A percentile compares a stretch with the other conserved stretches of the same genome.
These are phyloP conservation scores for Brassica hybrid DNA, from an alignment of 441 rosid genomes.

Conservation along the genomic window DNA sequence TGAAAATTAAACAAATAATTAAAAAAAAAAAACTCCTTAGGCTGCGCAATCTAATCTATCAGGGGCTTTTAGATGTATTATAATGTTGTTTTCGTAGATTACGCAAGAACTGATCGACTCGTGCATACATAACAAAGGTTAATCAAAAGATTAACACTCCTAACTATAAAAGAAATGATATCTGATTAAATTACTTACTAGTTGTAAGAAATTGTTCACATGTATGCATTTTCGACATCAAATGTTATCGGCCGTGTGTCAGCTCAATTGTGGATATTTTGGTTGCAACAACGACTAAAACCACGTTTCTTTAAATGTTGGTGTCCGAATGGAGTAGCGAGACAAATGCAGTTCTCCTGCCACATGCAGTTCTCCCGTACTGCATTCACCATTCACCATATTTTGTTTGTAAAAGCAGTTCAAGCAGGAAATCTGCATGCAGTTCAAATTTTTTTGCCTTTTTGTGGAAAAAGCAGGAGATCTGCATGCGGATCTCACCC, in stretches of 20 bases:
- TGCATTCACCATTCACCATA: no score
- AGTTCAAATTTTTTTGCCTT: no score
- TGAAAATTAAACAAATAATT: not conserved
- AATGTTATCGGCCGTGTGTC: conserved; percentile 14
- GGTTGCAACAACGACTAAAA: not conserved
- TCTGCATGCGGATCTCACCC: no score
- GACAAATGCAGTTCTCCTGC: no score
- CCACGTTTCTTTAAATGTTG: conserved; percentile 21
- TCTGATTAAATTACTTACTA: conserved; percentile 18
- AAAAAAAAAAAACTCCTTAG: not conserved
- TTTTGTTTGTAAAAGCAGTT: no score
- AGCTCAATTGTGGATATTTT: not conserved
- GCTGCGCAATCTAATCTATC: conserved; percentile 15
- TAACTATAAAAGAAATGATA: not conserved
- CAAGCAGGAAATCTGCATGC: no score
- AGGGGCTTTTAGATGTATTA: not conserved
- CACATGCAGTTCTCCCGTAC: no score
- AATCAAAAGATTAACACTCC: conserved; percentile 21
- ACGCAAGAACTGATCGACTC: not conserved
- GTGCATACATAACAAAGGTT: conserved; percentile 15
- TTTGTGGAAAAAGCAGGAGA: no score
- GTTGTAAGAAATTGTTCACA: conserved; percentile 14
- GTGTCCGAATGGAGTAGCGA: no score
- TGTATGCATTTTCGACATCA: conserved; percentile 26
- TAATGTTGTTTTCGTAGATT: not conserved